A percentile compares a stretch with the other conserved stretches of the same genome.
Evolutionary conservation across 2,329 filamentous ascomycete species (phyloP).

Genomic region (Nannizziopsis barbatae): DNA sequence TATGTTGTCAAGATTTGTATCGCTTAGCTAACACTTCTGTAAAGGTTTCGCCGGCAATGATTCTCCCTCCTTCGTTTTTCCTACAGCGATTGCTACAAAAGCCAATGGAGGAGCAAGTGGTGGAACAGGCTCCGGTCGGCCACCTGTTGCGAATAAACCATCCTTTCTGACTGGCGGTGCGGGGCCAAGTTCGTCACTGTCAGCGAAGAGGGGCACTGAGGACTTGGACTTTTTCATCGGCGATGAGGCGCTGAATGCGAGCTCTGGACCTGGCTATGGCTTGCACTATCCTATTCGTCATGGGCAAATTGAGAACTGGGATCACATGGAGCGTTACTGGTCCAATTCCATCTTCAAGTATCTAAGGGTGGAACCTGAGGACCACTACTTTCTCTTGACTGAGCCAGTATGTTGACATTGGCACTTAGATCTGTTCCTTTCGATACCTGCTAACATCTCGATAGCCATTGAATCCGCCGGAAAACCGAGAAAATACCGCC

Average conservation of each 20-base stretch:
- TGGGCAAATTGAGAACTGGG: conserved; percentile 98
- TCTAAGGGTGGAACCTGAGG: conserved; percentile 91
- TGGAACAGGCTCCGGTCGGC: conserved; percentile 73
- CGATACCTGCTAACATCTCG: background rate
- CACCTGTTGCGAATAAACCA: conserved; percentile 85
- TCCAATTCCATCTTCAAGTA: conserved; percentile 99
- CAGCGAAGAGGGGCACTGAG: conserved; percentile 87
- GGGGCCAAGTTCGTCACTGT: conserved; percentile 69
- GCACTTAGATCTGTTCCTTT: too few species aligned
- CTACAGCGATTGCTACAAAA: conserved; percentile 96
- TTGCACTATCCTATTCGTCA: conserved; percentile 96
- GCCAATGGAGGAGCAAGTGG: conserved; percentile 56
- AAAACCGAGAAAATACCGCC: conserved; percentile 97
- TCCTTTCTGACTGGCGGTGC: conserved; percentile 88
- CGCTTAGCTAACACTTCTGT: conserved; percentile 27
- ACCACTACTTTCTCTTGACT: conserved; percentile 95
- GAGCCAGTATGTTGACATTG: conserved; percentile 59
- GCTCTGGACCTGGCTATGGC: conserved; percentile 81
- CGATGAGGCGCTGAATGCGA: conserved; percentile 80
- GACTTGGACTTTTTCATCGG: conserved; percentile 98
- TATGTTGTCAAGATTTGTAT: conserved; percentile 11
- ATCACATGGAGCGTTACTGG: conserved; percentile 99
- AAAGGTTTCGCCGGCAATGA: conserved; percentile 97
- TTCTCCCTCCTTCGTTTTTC: conserved; percentile 97
- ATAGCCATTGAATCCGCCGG: conserved; percentile 89